These are phyloP conservation scores for Trichosporon sp. DNA, from an alignment of 1,284 basidiomycete genomes.

Conservation along the genomic window DNA sequence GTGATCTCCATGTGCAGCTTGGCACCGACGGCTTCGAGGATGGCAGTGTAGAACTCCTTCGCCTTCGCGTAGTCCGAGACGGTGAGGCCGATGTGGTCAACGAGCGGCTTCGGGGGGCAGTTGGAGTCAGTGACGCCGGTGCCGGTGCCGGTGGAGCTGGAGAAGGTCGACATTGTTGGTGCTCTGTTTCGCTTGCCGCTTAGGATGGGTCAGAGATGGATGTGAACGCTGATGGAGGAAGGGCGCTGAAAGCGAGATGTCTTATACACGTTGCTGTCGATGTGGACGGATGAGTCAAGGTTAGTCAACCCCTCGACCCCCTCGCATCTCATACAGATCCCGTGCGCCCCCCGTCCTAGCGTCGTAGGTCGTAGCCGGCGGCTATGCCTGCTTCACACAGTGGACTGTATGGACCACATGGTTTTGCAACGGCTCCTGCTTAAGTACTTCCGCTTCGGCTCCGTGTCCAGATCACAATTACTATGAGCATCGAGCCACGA, in stretches of 20 bases:
- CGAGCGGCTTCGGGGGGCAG: constrained; percentile 10
- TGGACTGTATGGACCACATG: too few species aligned
- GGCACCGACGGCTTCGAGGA: constrained; percentile 24
- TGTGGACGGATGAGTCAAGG: neutral
- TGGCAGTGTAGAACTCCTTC: constrained; percentile 28
- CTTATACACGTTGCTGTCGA: neutral
- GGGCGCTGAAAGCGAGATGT: neutral
- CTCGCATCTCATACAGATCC: too few species aligned
- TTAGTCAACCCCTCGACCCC: neutral
- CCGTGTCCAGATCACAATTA: too few species aligned
- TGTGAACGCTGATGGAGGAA: neutral
- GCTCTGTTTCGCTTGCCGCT: neutral
- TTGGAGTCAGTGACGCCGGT: neutral
- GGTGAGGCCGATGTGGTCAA: constrained; percentile 30
- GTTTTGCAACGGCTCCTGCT: neutral
- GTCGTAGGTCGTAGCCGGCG: too few species aligned
- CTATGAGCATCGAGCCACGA: too few species aligned
- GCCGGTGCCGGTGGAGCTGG: too few species aligned
- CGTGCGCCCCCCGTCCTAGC: too few species aligned
- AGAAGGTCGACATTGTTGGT: neutral
- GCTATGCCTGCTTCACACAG: too few species aligned
- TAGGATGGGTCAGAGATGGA: too few species aligned
- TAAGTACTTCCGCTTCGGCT: neutral
- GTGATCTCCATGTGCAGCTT: constrained; percentile 25
- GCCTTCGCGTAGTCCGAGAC: constrained; percentile 26